Conservation (phyloP, 2,329 filamentous ascomycete genomes). For the Bertia moriformis region DNA sequence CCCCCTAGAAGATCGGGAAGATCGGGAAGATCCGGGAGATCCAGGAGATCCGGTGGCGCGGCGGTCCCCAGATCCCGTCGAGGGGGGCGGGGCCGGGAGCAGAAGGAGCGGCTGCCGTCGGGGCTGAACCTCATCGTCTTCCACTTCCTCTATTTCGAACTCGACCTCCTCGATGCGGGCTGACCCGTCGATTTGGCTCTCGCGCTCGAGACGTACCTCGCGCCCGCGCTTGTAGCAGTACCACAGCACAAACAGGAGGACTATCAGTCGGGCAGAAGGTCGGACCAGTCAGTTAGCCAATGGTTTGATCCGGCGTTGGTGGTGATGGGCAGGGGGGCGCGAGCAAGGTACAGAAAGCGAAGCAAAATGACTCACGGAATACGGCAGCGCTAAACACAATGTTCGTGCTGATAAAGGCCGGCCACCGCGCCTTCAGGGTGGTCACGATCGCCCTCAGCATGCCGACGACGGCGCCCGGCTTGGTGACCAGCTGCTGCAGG, state of each 20-base stretch:
- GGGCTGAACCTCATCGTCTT: background rate
- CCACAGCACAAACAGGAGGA: slow-evolving; percentile 88
- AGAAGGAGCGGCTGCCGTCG: background rate
- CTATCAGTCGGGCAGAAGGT: slow-evolving; percentile 28
- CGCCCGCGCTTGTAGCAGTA: slow-evolving; percentile 93
- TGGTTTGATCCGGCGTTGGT: background rate
- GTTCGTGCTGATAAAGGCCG: slow-evolving; percentile 80
- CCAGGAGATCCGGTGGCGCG: no score
- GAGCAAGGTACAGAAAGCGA: slow-evolving; percentile 3
- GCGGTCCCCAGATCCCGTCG: no score
- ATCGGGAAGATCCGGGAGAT: background rate
- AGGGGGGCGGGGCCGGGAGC: no score
- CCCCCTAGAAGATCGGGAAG: no score
- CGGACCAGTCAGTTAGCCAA: slow-evolving; percentile 3
- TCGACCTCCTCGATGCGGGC: slow-evolving; percentile 33
- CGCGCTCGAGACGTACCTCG: slow-evolving; percentile 64
- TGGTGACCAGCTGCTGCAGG: slow-evolving; percentile 66
- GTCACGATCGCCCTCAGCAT: slow-evolving; percentile 85
- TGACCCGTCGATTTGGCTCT: slow-evolving; percentile 21
- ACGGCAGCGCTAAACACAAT: slow-evolving; percentile 79
- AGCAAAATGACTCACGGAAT: slow-evolving; percentile 61
- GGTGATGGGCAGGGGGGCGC: slow-evolving; percentile 1
- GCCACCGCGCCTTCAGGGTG: slow-evolving; percentile 75
- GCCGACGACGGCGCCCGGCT: slow-evolving; percentile 71
- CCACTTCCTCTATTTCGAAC: slow-evolving; percentile 16